phyloP scores from a whole-genome alignment of 2,329 filamentous ascomycete genomes.

The Arthrobotrys conoides region DNA sequence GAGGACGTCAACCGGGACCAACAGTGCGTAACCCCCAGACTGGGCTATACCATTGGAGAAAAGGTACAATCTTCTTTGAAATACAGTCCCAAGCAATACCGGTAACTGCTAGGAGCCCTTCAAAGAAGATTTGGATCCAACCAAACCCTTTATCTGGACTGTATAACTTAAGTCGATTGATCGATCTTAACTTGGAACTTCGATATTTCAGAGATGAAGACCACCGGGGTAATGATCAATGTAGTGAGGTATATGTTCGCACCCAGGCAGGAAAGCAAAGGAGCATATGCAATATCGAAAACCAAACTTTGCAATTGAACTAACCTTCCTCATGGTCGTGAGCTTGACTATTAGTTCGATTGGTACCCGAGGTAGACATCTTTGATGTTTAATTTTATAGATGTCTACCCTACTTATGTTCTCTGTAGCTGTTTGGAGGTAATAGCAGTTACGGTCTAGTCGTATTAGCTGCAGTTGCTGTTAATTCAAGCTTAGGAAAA shows the following conservation, averaged over 20 bases:
- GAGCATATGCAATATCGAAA: neutral
- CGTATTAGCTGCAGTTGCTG: neutral
- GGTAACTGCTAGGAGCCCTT: too few relatives aligned
- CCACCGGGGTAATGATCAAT: too few relatives aligned
- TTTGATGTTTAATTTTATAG: neutral
- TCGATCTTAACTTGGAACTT: too few relatives aligned
- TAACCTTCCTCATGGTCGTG: conserved; percentile 48
- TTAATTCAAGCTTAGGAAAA: neutral
- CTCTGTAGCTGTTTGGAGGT: too few relatives aligned
- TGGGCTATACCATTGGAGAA: neutral
- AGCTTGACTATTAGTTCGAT: conserved; percentile 5
- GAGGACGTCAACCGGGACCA: neutral
- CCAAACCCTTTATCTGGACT: too few relatives aligned
- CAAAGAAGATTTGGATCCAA: too few relatives aligned
- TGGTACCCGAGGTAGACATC: conserved; percentile 1
- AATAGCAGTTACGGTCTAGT: neutral
- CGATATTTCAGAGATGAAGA: too few relatives aligned
- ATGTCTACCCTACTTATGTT: neutral
- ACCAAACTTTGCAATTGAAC: neutral
- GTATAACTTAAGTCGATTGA: too few relatives aligned
- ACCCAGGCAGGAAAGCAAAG: neutral
- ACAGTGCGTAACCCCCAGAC: neutral
- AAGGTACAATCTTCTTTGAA: neutral
- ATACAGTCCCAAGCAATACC: too few relatives aligned
- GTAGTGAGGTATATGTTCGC: neutral